Evolutionary conservation across 345 rosid species (phyloP).

Genomic region (Camelina sativa): DNA sequence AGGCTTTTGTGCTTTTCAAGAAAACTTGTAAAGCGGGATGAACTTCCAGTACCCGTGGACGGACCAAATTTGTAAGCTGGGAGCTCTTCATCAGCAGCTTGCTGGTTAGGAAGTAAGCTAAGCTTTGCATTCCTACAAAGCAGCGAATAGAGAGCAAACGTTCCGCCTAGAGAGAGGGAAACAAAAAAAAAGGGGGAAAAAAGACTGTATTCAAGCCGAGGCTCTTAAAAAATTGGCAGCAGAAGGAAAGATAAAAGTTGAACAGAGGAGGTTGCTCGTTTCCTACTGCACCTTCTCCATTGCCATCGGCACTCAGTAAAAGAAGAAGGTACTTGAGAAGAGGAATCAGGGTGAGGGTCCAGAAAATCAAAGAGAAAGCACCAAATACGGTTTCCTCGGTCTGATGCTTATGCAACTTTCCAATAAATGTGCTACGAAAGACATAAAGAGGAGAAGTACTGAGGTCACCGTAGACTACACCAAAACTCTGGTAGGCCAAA

Average conservation of each 20-base stretch:
- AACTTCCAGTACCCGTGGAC: constrained; percentile 43
- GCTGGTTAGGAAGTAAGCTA: constrained; percentile 92
- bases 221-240: constrained; percentile 12
- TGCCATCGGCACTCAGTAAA: constrained; percentile 75
- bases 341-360: constrained; percentile 84
- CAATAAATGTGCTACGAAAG: constrained; percentile 58
- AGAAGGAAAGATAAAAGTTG: neutral
- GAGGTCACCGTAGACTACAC: constrained; percentile 85
- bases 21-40: constrained; percentile 67
- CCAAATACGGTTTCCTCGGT: constrained; percentile 76
- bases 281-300: constrained; percentile 69
- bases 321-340: constrained; percentile 72
- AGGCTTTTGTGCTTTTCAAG: constrained; percentile 79
- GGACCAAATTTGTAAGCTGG: constrained; percentile 77
- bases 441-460: constrained; percentile 95
- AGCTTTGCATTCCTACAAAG: constrained; percentile 90
- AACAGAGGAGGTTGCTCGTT: neutral
- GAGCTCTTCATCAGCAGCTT: constrained; percentile 97
- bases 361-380: constrained; percentile 86
- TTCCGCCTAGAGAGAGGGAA: constrained; percentile 66
- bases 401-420: constrained; percentile 57
- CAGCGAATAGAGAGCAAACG: constrained; percentile 87
- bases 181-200: constrained; percentile 12
- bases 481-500: constrained; percentile 91
- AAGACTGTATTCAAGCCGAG: constrained; percentile 20